phyloP scores from a whole-genome alignment of 225 moss, liverwort and hornwort genomes.

The Sphagnum contortum region DNA sequence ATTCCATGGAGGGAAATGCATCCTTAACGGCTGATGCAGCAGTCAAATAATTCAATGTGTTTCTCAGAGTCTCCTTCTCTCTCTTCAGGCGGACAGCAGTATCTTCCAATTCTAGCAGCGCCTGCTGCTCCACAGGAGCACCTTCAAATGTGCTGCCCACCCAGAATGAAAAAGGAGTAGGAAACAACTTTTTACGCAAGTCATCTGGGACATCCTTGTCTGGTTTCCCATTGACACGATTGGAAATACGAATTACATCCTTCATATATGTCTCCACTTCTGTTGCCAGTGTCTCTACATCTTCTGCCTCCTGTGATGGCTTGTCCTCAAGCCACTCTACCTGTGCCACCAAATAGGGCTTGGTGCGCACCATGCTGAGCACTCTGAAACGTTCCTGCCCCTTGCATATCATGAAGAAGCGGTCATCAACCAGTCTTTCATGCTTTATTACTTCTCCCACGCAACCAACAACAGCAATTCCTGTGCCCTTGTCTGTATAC shows the following conservation, averaged over 20 bases:
- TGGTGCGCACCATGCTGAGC: conserved; percentile 80
- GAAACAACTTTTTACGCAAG: conserved; percentile 79
- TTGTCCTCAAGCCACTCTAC: conserved; percentile 96
- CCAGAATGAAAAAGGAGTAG: conserved; percentile 98
- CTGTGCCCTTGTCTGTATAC: conserved; percentile 71
- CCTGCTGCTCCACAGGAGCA: conserved; percentile 96
- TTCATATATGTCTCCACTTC: conserved; percentile 98
- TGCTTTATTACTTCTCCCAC: conserved; percentile 97
- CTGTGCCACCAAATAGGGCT: conserved; percentile 85
- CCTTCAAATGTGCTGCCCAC: conserved; percentile 98
- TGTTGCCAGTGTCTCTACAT: conserved; percentile 70
- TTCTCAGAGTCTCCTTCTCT: conserved; percentile 89
- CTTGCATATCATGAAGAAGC: conserved; percentile 99
- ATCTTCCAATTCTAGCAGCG: conserved; percentile 83
- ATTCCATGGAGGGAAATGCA: conserved; percentile 83
- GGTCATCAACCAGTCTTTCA: conserved; percentile 91
- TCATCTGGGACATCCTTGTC: conserved; percentile 85
- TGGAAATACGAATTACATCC: conserved; percentile 92
- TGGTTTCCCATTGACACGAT: conserved; percentile 86
- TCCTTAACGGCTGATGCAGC: conserved; percentile 98
- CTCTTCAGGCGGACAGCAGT: conserved; percentile 87
- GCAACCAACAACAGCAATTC: conserved; percentile 82
- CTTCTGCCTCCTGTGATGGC: conserved; percentile 81
- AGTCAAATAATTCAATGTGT: conserved; percentile 89
- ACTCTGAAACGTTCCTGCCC: conserved; percentile 98